phyloP scores from a whole-genome alignment of 768 basidiomycete species.

The Russula vinacea region DNA sequence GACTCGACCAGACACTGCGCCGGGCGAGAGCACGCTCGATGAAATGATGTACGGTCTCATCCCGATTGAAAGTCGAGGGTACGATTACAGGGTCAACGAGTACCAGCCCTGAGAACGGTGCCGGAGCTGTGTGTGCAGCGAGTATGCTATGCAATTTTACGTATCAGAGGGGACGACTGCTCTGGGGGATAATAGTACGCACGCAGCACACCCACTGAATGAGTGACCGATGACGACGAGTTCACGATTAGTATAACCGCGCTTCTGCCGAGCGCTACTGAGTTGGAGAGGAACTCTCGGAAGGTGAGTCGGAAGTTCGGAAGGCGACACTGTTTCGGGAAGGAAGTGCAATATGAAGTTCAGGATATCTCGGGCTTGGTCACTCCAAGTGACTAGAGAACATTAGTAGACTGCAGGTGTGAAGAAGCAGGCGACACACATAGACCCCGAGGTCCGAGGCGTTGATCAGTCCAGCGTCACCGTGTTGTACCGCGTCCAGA shows the following conservation, averaged over 20 bases:
- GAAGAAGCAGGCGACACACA: slow-evolving; percentile 44
- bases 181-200: slow-evolving; percentile 35
- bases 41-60: slow-evolving; percentile 1
- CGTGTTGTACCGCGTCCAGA: slow-evolving; percentile 82
- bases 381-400: slow-evolving; percentile 77
- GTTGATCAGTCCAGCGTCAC: slow-evolving; percentile 79
- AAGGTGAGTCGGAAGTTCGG: slow-evolving; percentile 51
- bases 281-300: slow-evolving; percentile 46
- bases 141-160: slow-evolving; percentile 46
- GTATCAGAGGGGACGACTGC: slow-evolving; percentile 11
- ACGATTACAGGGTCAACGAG: slow-evolving; percentile 77
- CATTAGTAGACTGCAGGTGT: not conserved
- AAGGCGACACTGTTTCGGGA: slow-evolving; percentile 42
- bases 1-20: slow-evolving; percentile 60
- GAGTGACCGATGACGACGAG: slow-evolving; percentile 79
- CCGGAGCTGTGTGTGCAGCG: slow-evolving; percentile 60
- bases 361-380: slow-evolving; percentile 72
- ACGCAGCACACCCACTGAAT: slow-evolving; percentile 77
- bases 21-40: slow-evolving; percentile 52
- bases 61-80: slow-evolving; percentile 22
- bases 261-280: slow-evolving; percentile 41
- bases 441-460: slow-evolving; percentile 48
- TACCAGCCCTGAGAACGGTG: slow-evolving; percentile 66
- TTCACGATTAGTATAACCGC: slow-evolving; percentile 53
- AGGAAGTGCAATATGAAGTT: slow-evolving; percentile 71